A percentile compares a stretch with the other conserved stretches of the same genome.
These are phyloP conservation scores for Acer saccharum DNA, from an alignment of 345 rosid genomes.

Conservation along the genomic window DNA sequence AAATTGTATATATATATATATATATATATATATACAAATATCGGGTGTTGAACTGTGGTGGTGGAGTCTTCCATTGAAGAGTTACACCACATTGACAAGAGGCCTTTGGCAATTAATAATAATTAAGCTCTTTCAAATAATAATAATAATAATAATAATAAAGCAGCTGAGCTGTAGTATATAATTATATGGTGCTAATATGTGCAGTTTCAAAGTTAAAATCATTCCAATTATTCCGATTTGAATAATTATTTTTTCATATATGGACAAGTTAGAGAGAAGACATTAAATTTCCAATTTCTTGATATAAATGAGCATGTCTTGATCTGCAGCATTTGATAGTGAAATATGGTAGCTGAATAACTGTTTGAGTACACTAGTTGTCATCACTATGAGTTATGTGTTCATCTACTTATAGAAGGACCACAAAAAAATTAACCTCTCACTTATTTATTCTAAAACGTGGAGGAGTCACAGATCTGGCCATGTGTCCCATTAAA, in stretches of 20 bases:
- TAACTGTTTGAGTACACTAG: neutral
- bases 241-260: too few species aligned
- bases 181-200: neutral
- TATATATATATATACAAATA: too few species aligned
- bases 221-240: too few species aligned
- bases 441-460: neutral
- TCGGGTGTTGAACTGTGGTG: too few species aligned
- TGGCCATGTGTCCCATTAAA: neutral
- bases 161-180: neutral
- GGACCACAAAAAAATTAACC: neutral
- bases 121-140: too few species aligned
- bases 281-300: neutral
- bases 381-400: neutral
- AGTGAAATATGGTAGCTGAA: neutral
- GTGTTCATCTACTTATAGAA: neutral
- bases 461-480: neutral
- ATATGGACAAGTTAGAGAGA: too few species aligned
- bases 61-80: too few species aligned
- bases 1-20: too few species aligned
- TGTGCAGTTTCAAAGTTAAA: neutral
- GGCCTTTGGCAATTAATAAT: too few species aligned
- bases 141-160: too few species aligned
- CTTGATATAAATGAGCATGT: neutral
- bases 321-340: neutral
- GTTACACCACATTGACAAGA: too few species aligned